Evolutionary conservation across 169 alveolate species (phyloP).

Genomic region (Perkinsus chesapeaki): DNA sequence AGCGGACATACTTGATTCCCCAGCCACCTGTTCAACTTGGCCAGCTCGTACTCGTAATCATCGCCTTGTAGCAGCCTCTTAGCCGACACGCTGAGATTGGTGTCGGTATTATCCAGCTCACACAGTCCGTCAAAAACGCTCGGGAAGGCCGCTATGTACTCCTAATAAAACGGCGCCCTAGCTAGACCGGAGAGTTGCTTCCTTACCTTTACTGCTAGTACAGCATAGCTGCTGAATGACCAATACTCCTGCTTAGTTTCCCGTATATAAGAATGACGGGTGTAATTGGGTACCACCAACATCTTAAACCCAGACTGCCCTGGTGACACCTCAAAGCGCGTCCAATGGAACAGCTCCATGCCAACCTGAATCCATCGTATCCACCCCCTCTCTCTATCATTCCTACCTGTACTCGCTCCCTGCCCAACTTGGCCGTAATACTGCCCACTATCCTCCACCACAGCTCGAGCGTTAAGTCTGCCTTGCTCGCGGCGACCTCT

Average conservation of each 20-base stretch:
- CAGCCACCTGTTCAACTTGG: neutral
- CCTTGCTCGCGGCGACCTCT: neutral
- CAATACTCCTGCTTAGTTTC: neutral
- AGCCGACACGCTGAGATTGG: neutral
- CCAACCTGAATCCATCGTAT: neutral
- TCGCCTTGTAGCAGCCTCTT: neutral
- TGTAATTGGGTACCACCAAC: neutral
- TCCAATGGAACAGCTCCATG: neutral
- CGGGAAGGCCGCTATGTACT: neutral
- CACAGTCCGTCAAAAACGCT: neutral
- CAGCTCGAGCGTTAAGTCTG: neutral
- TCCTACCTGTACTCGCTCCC: neutral
- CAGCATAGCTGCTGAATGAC: neutral
- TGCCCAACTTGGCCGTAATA: neutral
- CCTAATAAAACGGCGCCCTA: neutral
- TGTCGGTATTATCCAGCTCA: neutral
- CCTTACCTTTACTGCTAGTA: neutral
- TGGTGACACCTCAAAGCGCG: neutral
- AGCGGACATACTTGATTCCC: neutral
- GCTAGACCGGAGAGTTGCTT: neutral
- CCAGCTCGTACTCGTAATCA: neutral
- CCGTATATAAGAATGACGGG: neutral
- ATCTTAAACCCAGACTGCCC: neutral
- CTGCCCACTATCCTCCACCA: neutral
- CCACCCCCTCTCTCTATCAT: too few relatives aligned